Evolutionary conservation across 768 basidiomycete genomes (phyloP), one percentile per base, ranked within the genome.

Genomic region (Mycena vulgaris): DNA sequence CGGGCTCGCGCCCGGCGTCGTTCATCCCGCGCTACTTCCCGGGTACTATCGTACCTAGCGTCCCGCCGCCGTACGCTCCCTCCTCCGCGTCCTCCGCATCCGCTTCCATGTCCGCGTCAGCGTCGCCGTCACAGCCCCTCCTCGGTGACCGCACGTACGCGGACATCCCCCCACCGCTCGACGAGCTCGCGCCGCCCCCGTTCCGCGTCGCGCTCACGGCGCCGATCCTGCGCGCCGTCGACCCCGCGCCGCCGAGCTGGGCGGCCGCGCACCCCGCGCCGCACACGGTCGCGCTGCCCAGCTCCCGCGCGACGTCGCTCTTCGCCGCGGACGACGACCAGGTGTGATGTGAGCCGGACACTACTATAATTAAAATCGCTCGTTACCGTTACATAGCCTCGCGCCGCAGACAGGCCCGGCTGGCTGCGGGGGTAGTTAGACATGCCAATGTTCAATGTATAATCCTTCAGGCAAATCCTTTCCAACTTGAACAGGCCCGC

Each of bases 1-100:
- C 76, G 25, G 88, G 87, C 14, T 86, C 42, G 6, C 21, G 14
- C 40, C 19, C 87, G 30, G 79, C 78, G 11, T 82, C 85, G 4
- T 90, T 90, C 77, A 77, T 88, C 23, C 88, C 89, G 77, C 85
- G 88, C 74, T 89, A 84, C 77, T 89, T 89, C 85, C 89, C 88
- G 30, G 87, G 86, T 11, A 86, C 87, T 0, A 75, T 81, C 33
- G 79, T 85, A 21, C 79, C 80, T 40, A 69, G 80, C 37, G 82
- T 84, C 9, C 87, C 83, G 13, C 83, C 85, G 27, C 78, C 83
- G 31, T 81, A 84, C 71, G 68, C 76, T 33, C 78, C 81, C 35
- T 58, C 75, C 1, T 69, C 74, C 33, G 71, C 77, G 60, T 40
- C 75, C 62, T 52, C 66, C 17, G 28, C 47, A 27, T 16, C 60